These are phyloP conservation scores for Rhynchosporium secalis DNA, from an alignment of 2,329 filamentous ascomycete genomes.

Conservation along the genomic window DNA sequence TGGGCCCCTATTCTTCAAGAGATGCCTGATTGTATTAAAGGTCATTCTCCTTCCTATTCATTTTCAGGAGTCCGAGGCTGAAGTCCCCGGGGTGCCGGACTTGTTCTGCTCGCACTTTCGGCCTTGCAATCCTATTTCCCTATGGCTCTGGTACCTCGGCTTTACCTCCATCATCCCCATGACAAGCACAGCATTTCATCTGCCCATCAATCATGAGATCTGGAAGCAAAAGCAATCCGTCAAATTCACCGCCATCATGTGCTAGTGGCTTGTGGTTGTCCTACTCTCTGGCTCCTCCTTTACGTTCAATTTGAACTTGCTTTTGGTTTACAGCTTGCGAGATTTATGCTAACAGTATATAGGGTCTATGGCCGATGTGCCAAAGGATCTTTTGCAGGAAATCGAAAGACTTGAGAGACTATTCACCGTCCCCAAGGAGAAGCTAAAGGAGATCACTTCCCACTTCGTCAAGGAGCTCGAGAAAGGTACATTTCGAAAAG, in stretches of 20 bases:
- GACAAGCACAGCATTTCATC: conserved; percentile 10
- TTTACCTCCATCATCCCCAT: not conserved
- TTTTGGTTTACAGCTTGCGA: not conserved
- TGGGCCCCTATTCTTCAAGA: conserved; percentile 12
- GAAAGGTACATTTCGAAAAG: conserved; percentile 61
- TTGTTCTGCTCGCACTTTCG: not conserved
- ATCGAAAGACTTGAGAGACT: conserved; percentile 81
- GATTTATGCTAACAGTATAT: conserved; percentile 28
- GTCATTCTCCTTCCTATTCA: not conserved
- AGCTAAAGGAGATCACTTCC: conserved; percentile 85
- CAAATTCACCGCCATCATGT: conserved; percentile 32
- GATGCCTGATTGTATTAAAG: not conserved
- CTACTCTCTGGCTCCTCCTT: conserved; percentile 9
- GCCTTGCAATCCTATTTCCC: not conserved
- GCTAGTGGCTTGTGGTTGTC: conserved; percentile 17
- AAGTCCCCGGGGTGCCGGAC: not conserved
- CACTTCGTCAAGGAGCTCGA: conserved; percentile 88
- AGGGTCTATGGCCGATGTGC: conserved; percentile 92
- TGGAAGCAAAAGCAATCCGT: conserved; percentile 27
- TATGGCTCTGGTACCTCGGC: not conserved
- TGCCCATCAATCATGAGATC: conserved; percentile 23
- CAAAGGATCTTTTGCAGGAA: conserved; percentile 77
- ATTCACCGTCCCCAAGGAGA: conserved; percentile 75
- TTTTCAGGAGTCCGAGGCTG: not conserved
- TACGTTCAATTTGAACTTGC: conserved; percentile 1